Evolutionary conservation across 1,284 basidiomycete genomes (phyloP).

Genomic region (Malassezia equina): DNA sequence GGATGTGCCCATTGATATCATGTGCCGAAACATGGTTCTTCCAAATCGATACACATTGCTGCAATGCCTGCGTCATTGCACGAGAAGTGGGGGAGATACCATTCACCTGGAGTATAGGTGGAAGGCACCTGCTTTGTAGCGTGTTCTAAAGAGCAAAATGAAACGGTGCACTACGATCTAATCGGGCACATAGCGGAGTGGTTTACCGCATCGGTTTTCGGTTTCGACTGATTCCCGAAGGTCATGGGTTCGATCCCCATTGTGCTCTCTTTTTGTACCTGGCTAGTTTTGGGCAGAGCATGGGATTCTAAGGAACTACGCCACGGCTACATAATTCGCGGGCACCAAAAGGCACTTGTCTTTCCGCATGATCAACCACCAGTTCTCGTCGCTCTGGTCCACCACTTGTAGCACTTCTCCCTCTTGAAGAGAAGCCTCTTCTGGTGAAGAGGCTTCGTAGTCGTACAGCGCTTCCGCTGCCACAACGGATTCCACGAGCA

Average conservation of each 20-base stretch:
- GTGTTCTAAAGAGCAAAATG: neutral
- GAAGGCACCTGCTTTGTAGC: neutral
- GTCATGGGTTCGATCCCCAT: conserved; percentile 24
- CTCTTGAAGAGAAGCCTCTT: conserved; percentile 35
- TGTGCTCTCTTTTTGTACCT: conserved; percentile 14
- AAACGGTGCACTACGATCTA: neutral
- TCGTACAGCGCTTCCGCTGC: conserved; percentile 43
- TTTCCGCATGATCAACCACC: conserved; percentile 41
- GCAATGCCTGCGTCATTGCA: conserved; percentile 5
- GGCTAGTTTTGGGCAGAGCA: too few species aligned
- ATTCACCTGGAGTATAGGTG: conserved; percentile 7
- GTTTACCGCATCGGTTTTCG: conserved; percentile 23
- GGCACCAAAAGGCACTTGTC: conserved; percentile 39
- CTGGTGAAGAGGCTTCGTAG: conserved; percentile 36
- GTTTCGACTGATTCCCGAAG: conserved; percentile 19
- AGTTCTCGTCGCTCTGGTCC: conserved; percentile 40
- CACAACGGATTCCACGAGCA: conserved; percentile 24
- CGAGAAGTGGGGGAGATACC: neutral
- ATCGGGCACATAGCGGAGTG: conserved; percentile 20
- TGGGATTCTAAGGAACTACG: conserved; percentile 5
- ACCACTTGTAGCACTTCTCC: conserved; percentile 39
- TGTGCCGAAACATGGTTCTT: conserved; percentile 7
- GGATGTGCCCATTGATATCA: conserved; percentile 8
- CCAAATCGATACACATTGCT: neutral
- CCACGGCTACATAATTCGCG: conserved; percentile 40